Evolutionary conservation across 2,329 filamentous ascomycete species (phyloP).

Genomic region (Phaeophleospora eucalypticola): DNA sequence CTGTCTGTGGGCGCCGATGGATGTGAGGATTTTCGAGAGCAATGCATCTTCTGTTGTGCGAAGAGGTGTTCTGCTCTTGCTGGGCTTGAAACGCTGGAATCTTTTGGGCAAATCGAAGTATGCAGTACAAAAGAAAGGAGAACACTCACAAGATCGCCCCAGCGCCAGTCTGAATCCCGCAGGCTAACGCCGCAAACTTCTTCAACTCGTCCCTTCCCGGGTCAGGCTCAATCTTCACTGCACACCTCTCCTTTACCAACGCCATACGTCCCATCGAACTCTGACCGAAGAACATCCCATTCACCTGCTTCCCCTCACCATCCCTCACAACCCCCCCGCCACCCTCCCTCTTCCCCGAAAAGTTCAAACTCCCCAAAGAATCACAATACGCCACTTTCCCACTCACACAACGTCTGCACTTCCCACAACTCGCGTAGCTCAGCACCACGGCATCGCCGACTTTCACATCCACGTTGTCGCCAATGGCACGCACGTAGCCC

Average conservation of each 20-base stretch:
- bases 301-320: conserved; percentile 10
- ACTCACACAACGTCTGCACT: conserved; percentile 15
- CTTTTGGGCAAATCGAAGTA: no score
- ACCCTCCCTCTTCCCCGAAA: conserved; percentile 8
- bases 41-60: no score
- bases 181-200: conserved; percentile 20
- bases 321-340: conserved; percentile 13
- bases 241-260: conserved; percentile 16
- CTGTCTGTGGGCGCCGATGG: no score
- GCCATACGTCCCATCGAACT: conserved; percentile 20
- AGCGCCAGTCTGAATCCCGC: conserved; percentile 25
- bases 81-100: no score
- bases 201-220: conserved; percentile 17
- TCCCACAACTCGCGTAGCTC: conserved; percentile 15
- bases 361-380: conserved; percentile 15
- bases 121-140: not conserved
- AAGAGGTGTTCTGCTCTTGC: no score
- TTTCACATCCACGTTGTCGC: conserved; percentile 13
- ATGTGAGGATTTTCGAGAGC: no score
- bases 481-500: conserved; percentile 15
- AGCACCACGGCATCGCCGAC: conserved; percentile 19
- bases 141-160: conserved; percentile 20
- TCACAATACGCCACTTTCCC: conserved; percentile 19
- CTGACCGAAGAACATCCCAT: conserved; percentile 23
- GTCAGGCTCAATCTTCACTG: conserved; percentile 14